These are phyloP conservation scores for Fusarium aywerte DNA, from an alignment of 2,329 filamentous ascomycete species.

Conservation along the genomic window DNA sequence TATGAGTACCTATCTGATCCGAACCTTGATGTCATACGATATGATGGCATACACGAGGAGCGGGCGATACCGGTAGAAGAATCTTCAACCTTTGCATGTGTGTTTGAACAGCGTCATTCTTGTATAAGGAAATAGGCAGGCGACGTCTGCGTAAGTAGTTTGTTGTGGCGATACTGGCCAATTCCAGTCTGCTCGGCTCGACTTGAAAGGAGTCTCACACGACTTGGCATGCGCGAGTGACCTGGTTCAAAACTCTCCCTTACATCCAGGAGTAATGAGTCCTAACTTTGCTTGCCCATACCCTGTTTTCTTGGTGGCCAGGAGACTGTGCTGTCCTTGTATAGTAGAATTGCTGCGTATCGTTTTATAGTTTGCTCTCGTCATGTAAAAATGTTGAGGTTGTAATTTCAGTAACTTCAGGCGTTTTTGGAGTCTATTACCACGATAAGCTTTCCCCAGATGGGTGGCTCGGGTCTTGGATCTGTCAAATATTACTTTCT, in stretches of 20 bases:
- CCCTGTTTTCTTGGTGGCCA: neutral
- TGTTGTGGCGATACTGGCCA: neutral
- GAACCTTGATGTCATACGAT: neutral
- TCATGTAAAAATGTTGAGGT: neutral
- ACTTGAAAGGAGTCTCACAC: slow-evolving; percentile 1
- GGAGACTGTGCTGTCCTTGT: neutral
- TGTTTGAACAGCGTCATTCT: neutral
- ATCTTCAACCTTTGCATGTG: neutral
- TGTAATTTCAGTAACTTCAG: neutral
- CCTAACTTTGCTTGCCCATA: no score
- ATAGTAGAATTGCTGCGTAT: neutral
- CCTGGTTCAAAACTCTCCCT: slow-evolving; percentile 13
- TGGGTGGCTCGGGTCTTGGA: neutral
- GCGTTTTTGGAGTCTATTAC: neutral
- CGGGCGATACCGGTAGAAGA: no score
- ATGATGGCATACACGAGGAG: neutral
- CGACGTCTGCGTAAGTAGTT: neutral
- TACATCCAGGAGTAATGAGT: slow-evolving; percentile 8
- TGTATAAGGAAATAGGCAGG: neutral
- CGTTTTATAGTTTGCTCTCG: neutral
- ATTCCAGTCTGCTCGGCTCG: neutral
- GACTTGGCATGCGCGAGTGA: neutral
- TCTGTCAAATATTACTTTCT: neutral
- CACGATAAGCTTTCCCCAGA: neutral
- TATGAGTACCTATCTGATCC: neutral